Evolutionary conservation across 106 monocot species (phyloP).

Genomic region (Dioscorea zingiberensis): DNA sequence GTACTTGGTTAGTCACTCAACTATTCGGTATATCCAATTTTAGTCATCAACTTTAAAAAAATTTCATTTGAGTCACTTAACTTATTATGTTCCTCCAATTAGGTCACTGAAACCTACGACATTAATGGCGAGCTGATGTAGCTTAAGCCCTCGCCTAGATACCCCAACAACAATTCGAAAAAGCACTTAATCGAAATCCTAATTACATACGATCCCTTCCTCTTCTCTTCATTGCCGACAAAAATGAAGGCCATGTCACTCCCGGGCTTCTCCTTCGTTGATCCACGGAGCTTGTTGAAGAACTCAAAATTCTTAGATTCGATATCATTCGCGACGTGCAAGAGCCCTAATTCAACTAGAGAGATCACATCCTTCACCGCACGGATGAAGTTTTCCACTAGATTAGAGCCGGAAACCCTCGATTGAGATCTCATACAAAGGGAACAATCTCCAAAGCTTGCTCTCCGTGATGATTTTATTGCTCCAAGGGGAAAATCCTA

Average conservation of each 20-base stretch:
- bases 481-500: too few relatives aligned
- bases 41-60: too few relatives aligned
- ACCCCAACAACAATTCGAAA: slow-evolving; percentile 13
- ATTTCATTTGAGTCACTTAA: too few relatives aligned
- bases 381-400: slow-evolving; percentile 32
- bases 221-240: slow-evolving; percentile 13
- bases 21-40: too few relatives aligned
- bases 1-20: too few relatives aligned
- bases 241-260: slow-evolving; percentile 1
- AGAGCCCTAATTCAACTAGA: slow-evolving; percentile 32
- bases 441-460: too few relatives aligned
- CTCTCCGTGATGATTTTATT: too few relatives aligned
- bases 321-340: slow-evolving; percentile 29
- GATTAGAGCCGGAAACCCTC: slow-evolving; percentile 35
- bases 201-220: slow-evolving; percentile 1
- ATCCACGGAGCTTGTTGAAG: neutral
- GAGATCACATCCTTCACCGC: slow-evolving; percentile 22
- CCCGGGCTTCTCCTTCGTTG: neutral
- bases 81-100: too few relatives aligned
- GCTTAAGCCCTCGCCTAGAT: slow-evolving; percentile 12
- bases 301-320: slow-evolving; percentile 14
- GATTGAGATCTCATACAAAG: too few relatives aligned
- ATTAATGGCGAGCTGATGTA: too few relatives aligned
- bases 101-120: too few relatives aligned
- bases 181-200: slow-evolving; percentile 14